Evolutionary conservation across 192 early-diverging fungal genomes (phyloP).

Genomic region (Umbelopsis ramanniana): DNA sequence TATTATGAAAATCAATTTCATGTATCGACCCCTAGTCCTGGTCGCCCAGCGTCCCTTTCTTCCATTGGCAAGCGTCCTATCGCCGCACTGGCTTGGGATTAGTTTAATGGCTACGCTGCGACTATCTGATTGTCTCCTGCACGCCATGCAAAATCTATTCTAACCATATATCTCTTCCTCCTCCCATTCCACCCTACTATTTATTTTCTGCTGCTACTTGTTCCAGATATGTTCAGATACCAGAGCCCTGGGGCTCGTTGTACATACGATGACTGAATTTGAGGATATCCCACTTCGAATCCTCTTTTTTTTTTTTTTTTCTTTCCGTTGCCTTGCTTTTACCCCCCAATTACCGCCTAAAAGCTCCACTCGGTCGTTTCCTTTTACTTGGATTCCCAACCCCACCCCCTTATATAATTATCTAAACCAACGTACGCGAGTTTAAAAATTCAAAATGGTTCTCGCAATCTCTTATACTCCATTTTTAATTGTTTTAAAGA

Average conservation of each 20-base stretch:
- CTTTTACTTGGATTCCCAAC: no score
- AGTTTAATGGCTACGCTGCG: neutral
- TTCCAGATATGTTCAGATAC: slow-evolving; percentile 8
- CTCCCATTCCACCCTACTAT: neutral
- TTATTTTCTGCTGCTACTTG: slow-evolving; percentile 7
- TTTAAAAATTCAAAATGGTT: neutral
- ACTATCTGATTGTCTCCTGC: no score
- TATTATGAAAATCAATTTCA: slow-evolving; percentile 18
- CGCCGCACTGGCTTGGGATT: slow-evolving; percentile 11
- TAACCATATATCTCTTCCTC: neutral
- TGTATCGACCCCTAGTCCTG: slow-evolving; percentile 14
- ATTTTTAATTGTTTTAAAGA: neutral
- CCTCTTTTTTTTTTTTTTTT: neutral
- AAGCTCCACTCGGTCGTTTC: no score
- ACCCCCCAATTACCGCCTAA: neutral
- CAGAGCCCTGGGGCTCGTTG: neutral
- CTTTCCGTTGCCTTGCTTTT: neutral
- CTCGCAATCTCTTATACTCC: neutral
- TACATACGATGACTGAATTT: neutral
- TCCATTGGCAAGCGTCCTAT: slow-evolving; percentile 11
- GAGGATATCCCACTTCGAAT: neutral
- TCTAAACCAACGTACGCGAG: neutral
- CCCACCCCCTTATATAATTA: neutral
- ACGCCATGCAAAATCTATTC: no score
- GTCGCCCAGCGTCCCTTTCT: slow-evolving; percentile 16